These are phyloP conservation scores for Coniochaeta hoffmannii DNA, from an alignment of 2,329 filamentous ascomycete genomes.

Conservation along the genomic window DNA sequence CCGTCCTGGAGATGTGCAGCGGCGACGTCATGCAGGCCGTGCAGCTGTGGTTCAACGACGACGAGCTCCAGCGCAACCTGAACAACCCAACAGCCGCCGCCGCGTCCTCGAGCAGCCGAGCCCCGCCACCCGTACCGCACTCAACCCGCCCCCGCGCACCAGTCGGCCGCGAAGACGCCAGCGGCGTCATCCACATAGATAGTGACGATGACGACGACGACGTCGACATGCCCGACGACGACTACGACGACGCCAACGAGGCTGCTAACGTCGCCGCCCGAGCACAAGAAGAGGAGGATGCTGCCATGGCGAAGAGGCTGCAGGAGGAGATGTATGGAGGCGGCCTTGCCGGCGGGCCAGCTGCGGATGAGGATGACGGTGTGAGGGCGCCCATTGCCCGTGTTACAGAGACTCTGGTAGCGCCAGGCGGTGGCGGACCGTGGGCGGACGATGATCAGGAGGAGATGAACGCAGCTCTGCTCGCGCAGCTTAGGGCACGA, in stretches of 20 bases:
- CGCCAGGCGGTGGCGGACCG: constrained; percentile 43
- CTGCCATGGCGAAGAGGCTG: constrained; percentile 81
- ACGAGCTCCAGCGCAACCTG: constrained; percentile 55
- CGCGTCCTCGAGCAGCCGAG: constrained; percentile 7
- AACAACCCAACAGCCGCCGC: constrained; percentile 26
- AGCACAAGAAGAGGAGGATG: constrained; percentile 75
- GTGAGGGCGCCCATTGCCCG: constrained; percentile 86
- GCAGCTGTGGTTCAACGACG: constrained; percentile 83
- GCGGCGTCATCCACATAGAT: constrained; percentile 66
- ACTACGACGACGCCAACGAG: constrained; percentile 30
- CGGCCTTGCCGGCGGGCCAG: neutral
- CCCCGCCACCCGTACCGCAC: constrained; percentile 18
- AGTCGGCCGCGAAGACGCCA: constrained; percentile 41
- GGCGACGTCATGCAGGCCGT: constrained; percentile 80
- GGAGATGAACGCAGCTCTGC: constrained; percentile 51
- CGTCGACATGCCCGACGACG: constrained; percentile 23
- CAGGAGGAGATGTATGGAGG: constrained; percentile 85
- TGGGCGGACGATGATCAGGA: constrained; percentile 44
- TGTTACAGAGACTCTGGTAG: constrained; percentile 86
- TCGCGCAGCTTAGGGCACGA: constrained; percentile 55
- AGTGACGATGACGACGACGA: constrained; percentile 61
- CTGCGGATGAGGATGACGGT: constrained; percentile 31
- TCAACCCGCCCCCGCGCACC: constrained; percentile 17
- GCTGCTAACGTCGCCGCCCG: constrained; percentile 32
- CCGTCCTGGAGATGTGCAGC: constrained; percentile 80